Evolutionary conservation across 1,284 basidiomycete species (phyloP), one percentile per base, ranked within the genome.

Genomic region (Apiotrichum gamsii): DNA sequence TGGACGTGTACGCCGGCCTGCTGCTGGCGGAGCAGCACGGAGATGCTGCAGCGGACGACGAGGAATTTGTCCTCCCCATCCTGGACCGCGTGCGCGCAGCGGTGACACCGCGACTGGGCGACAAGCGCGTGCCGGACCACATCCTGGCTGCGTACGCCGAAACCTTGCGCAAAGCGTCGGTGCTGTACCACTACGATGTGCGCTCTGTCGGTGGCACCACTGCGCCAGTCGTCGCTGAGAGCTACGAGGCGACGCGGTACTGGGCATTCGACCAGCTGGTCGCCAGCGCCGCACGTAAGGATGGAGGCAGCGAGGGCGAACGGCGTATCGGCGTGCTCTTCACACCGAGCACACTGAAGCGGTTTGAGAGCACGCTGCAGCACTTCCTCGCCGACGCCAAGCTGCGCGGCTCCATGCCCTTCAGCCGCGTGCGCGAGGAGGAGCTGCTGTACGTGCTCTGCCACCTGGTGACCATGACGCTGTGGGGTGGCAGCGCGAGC

Each of bases 251-350:
- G 9, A 90, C 91, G 62, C 84, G 86, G 8, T 95, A 90, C 72
- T 96, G 91, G 90, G 90, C 87, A 58, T 85, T 96, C 52, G 90
- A 95, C 61, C 72, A 94, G 20, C 70, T 97, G 15, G 90, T 95
- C 3, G 46, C 54, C 8, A 34, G 43, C 28, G 25, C 25, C 6
- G 6, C 25, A 11, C 6, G 11, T 6, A 28, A 6, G 11, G 25
- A 38, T 1, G 24, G 18, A 5, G 35, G 19, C 15, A 38, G 9
- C 10, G 34, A 10, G 19, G 23, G 4, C 8, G 49, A 24, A 8
- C 31, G 39, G 4, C 39, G 41, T 4, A 20, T 43, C 14, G 52
- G 47, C 13, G 44, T 46, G 3, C 43, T 45, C 24, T 51, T 51
- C 19, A 43, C 37, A 15, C 52, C 52, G 1, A 40, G 81, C 0